These are phyloP conservation scores for Trypanosoma rangeli DNA, from an alignment of 208 protist genomes.

Conservation along the genomic window DNA sequence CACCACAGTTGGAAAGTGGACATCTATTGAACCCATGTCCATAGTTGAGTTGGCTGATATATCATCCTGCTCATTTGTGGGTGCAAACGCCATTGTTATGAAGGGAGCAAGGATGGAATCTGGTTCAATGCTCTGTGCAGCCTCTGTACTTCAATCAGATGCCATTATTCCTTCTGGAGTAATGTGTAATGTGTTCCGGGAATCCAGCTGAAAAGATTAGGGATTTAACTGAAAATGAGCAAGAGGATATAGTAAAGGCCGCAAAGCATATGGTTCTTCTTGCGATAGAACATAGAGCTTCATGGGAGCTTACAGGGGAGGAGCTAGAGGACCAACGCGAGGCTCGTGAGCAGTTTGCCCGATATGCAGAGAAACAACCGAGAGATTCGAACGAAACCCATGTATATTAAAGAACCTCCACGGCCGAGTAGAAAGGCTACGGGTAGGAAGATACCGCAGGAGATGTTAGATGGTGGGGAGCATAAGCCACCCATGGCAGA, in stretches of 20 bases:
- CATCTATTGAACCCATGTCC: slow-evolving; percentile 89
- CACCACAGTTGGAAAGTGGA: slow-evolving; percentile 86
- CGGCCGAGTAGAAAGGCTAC: slow-evolving; percentile 75
- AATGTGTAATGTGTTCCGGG: slow-evolving; percentile 93
- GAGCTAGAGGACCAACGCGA: slow-evolving; percentile 81
- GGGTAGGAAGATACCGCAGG: slow-evolving; percentile 70
- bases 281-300: slow-evolving; percentile 87
- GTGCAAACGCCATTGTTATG: slow-evolving; percentile 83
- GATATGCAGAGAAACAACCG: slow-evolving; percentile 66
- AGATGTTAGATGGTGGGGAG: slow-evolving; percentile 64
- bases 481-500: slow-evolving; percentile 63
- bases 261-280: slow-evolving; percentile 91
- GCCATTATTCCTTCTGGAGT: slow-evolving; percentile 89
- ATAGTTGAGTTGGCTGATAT: slow-evolving; percentile 88
- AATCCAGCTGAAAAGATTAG: slow-evolving; percentile 89
- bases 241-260: slow-evolving; percentile 86
- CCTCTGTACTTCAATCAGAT: slow-evolving; percentile 83
- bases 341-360: slow-evolving; percentile 71
- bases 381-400: slow-evolving; percentile 76
- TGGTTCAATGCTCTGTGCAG: slow-evolving; percentile 83
- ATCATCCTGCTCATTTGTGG: slow-evolving; percentile 89
- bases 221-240: slow-evolving; percentile 85
- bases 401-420: slow-evolving; percentile 91
- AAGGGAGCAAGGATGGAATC: slow-evolving; percentile 83
- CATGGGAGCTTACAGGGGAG: slow-evolving; percentile 89